Evolutionary conservation across 2,329 filamentous ascomycete species (phyloP), one percentile per base, ranked within the genome.

Genomic region (Byssoonygena ceratinophila): DNA sequence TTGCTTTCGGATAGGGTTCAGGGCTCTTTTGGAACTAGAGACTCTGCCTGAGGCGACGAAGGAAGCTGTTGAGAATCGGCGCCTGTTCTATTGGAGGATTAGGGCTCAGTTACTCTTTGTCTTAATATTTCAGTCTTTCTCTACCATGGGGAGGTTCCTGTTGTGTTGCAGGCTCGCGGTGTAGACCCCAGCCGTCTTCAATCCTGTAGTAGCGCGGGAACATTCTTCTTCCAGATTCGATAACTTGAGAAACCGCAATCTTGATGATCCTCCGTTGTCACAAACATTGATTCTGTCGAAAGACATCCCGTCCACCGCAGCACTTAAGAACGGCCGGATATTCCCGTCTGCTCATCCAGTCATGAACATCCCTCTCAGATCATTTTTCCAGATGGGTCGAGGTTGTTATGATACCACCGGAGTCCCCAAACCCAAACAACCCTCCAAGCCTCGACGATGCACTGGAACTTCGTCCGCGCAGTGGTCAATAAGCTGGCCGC

Each of bases 371-470:
- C 37, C 37, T 41, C 37, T 41, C 16, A 41, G 12, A 41, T 41
- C 12, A 22, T 41, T 41, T 29, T 41, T 41, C 37, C 37, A 41
- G 37, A 75, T 75, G 72, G 73, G 73, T 56, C 70, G 73, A 58
- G 73, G 73, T 54, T 72, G 70, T 56, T 76, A 76, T 57, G 73
- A 76, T 58, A 76, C 73, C 40, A 76, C 73, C 7, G 73, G 73
- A 27, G 71, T 75, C 20, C 71, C 72, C 58, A 75, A 75, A 63
- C 73, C 68, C 55, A 70, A 71, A 60, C 73, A 71, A 57, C 70
- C 69, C 44, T 14, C 70, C 71, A 40, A 67, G 37, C 37, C 37
- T 41, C 37, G 12, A 41, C 4, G 37, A 41, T 41, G 37, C 37
- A 41, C 37, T 41, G 37, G 37, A 41, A 12, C 37, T 41, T 41